Evolutionary conservation across 495 filamentous ascomycete genomes (phyloP).

Genomic region (Podospora pseudopauciseta): DNA sequence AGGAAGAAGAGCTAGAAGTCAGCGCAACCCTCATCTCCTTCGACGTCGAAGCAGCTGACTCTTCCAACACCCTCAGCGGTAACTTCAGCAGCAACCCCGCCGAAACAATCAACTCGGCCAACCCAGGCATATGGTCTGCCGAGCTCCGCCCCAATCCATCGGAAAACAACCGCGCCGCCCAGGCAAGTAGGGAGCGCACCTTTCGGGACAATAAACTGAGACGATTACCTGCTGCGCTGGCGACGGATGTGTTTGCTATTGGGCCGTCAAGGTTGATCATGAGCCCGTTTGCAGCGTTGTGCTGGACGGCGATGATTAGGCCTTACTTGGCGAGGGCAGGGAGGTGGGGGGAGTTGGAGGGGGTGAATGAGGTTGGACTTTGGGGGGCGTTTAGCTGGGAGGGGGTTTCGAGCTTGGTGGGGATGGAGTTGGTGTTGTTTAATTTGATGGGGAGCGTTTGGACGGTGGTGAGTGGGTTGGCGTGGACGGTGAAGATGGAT

Average conservation of each 20-base stretch:
- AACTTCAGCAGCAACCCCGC: background rate
- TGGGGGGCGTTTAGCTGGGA: conserved; percentile 19
- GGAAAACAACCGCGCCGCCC: conserved; percentile 18
- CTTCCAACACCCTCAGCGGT: background rate
- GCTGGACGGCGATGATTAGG: conserved; percentile 31
- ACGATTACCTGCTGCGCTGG: conserved; percentile 34
- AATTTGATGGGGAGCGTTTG: conserved; percentile 33
- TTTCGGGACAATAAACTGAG: conserved; percentile 41
- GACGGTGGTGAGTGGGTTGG: conserved; percentile 29
- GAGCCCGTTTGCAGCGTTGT: conserved; percentile 32
- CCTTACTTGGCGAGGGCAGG: conserved; percentile 19
- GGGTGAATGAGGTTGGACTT: conserved; percentile 11
- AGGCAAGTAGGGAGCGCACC: conserved; percentile 18
- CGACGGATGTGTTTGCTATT: conserved; percentile 36
- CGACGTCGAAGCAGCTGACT: conserved; percentile 51
- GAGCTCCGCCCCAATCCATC: conserved; percentile 48
- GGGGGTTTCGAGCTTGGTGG: conserved; percentile 34
- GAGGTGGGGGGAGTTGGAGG: conserved; percentile 7
- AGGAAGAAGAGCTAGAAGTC: conserved; percentile 50
- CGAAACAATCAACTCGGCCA: background rate
- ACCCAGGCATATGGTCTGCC: conserved; percentile 52
- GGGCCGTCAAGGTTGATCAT: conserved; percentile 31
- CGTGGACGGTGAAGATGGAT: conserved; percentile 29
- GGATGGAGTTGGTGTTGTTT: conserved; percentile 34
- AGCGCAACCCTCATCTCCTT: conserved; percentile 55